phyloP scores from a whole-genome alignment of 306 rosid genomes.

The Quercus engelmannii region DNA sequence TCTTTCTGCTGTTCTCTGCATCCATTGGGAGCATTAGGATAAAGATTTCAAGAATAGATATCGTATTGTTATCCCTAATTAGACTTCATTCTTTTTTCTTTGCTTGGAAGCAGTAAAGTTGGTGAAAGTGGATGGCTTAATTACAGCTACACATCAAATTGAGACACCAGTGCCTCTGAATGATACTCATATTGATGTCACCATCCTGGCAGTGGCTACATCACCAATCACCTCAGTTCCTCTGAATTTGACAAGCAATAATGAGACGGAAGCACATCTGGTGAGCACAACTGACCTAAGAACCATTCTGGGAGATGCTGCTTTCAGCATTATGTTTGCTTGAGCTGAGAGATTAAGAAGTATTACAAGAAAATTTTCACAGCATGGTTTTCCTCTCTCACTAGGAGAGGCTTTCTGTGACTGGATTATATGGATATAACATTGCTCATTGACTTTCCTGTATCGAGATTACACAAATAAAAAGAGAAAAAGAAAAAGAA shows the following conservation, averaged over 20 bases:
- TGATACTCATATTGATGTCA: constrained; percentile 29
- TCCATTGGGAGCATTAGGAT: background rate
- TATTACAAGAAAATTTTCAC: background rate
- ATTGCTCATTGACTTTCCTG: constrained; percentile 3
- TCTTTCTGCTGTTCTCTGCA: background rate
- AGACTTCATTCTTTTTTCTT: background rate
- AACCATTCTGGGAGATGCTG: background rate
- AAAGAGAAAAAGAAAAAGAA: background rate
- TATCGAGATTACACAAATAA: constrained; percentile 21
- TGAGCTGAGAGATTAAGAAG: background rate
- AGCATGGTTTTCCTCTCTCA: background rate
- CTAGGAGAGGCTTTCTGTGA: background rate
- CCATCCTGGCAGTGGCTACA: constrained; percentile 41
- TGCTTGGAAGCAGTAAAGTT: constrained; percentile 35
- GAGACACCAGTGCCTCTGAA: constrained; percentile 13
- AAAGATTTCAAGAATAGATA: background rate
- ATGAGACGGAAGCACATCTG: constrained; percentile 19
- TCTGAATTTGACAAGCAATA: constrained; percentile 31
- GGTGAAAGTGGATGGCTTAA: constrained; percentile 35
- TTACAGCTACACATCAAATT: constrained; percentile 25
- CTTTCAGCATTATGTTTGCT: background rate
- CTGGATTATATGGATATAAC: constrained; percentile 10
- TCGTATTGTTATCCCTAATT: background rate
- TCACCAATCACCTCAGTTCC: constrained; percentile 33
- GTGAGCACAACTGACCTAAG: constrained; percentile 29